Conservation (phyloP, 345 rosid genomes). For the Corymbia maculata region DNA sequence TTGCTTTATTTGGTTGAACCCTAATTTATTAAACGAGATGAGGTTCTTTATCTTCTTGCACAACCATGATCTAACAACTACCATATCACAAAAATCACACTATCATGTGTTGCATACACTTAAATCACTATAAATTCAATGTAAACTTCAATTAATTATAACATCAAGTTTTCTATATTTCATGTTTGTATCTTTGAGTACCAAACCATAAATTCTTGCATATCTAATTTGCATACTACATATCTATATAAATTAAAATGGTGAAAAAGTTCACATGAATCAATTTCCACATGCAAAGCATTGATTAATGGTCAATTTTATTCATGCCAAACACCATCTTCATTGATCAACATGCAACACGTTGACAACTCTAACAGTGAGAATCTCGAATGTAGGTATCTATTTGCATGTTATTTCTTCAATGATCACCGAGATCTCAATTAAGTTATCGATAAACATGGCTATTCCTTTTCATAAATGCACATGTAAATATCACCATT, state of each 20-base stretch:
- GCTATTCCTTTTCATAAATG: not conserved
- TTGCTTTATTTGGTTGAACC: not conserved
- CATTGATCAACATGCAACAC: not conserved
- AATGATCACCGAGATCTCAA: not conserved
- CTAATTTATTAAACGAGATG: not conserved
- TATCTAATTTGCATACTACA: not conserved
- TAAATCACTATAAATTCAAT: not conserved
- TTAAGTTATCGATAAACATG: not conserved
- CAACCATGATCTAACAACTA: not conserved
- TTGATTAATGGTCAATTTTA: rapidly evolving
- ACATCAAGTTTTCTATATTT: not conserved
- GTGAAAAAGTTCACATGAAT: not conserved
- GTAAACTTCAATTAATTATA: not conserved
- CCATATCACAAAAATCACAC: not conserved
- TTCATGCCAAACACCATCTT: not conserved
- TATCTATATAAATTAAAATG: not conserved
- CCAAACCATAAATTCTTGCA: not conserved
- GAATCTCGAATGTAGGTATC: rapidly evolving
- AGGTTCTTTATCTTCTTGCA: not conserved
- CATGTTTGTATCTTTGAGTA: not conserved
- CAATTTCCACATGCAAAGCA: not conserved
- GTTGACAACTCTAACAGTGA: not conserved
- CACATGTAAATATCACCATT: not conserved
- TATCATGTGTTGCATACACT: not conserved
- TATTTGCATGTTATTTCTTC: not conserved